These are phyloP conservation scores for Aurinia saxatilis DNA, from an alignment of 345 rosid species.

Conservation along the genomic window DNA sequence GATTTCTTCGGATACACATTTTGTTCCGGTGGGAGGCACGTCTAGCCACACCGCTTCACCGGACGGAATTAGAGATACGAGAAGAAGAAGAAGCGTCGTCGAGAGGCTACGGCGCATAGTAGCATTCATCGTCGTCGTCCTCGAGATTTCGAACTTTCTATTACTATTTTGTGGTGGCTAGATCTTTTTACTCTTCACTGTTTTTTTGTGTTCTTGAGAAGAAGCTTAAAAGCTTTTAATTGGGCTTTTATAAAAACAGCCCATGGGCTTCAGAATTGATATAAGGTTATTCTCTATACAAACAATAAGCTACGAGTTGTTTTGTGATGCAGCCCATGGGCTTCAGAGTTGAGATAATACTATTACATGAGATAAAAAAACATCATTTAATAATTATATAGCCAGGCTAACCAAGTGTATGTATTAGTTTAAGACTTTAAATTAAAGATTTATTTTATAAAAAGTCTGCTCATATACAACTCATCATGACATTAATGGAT, in stretches of 20 bases:
- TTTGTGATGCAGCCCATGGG: too few species aligned
- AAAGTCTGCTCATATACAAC: not conserved
- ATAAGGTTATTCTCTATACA: too few species aligned
- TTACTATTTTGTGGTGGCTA: too few species aligned
- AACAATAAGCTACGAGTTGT: too few species aligned
- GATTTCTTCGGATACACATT: constrained; percentile 96
- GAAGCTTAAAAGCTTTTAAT: too few species aligned
- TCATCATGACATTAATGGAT: constrained; percentile 1
- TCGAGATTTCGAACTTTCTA: not conserved
- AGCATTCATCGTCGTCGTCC: not conserved
- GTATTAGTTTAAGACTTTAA: not conserved
- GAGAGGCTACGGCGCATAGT: not conserved
- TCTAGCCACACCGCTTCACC: constrained; percentile 66
- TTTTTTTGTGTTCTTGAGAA: too few species aligned
- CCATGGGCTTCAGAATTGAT: too few species aligned
- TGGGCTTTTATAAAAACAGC: too few species aligned
- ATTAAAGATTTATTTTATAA: not conserved
- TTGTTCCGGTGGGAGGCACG: constrained; percentile 72
- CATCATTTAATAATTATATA: not conserved
- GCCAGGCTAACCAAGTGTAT: not conserved
- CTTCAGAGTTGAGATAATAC: too few species aligned
- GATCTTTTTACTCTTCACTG: too few species aligned
- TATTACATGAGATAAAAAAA: not conserved
- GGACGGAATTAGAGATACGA: not conserved
- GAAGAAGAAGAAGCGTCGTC: not conserved